Base-by-base conservation (phyloP, 139 green algal species). In the Coccomyxa sp. region DNA sequence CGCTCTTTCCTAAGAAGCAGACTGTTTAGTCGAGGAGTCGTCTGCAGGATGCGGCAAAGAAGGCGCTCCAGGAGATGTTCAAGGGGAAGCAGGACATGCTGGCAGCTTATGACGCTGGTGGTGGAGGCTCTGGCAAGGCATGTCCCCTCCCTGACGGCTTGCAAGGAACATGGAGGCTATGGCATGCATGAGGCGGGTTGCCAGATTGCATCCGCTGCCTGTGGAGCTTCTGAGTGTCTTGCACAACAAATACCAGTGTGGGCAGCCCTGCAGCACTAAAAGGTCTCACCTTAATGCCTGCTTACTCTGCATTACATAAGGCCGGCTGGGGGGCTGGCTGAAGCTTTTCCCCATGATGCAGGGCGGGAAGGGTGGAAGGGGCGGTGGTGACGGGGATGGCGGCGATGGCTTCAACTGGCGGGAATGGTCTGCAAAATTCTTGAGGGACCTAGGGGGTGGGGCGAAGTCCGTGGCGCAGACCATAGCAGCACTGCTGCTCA, bases 61-160 rank as follows among this genome's bases (percentile, higher is more conserved):
- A 90, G 67, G 86, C 84, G 27, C 79, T 92, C 25, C 79, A 91
- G 58, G 81, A 91, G 17, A 82, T 88, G 13, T 90, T 92, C n/a
- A 75, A 82, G 78, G 88, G 66, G 15, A 89, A 88, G 80, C 85
- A 90, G 25, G 86, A 91, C 68, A 51, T 83, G 0, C 90, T 90
- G 58, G 80, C 79, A 77, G 58, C 58, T 18, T 83, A 86, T 28
- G 89, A 91, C 31, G 82, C 85, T 31, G 60, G 85, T 21, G 67
- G 59, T 16, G 32, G 82, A 27, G 85, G 85, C 58, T 79, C 77
- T 38, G 82, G 83, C 17, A 81, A 81, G 18, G 87, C 31, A 32
- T 12, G 71, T 23, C 66, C 21, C 66, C 23, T 23, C 7, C 38
- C 38, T 51, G 38, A 51, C 38, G 28, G 71, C 31, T 77, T 77